Base-by-base conservation (phyloP, 192 early-diverging fungal genomes). In the Hyaloraphidium curvatum region DNA sequence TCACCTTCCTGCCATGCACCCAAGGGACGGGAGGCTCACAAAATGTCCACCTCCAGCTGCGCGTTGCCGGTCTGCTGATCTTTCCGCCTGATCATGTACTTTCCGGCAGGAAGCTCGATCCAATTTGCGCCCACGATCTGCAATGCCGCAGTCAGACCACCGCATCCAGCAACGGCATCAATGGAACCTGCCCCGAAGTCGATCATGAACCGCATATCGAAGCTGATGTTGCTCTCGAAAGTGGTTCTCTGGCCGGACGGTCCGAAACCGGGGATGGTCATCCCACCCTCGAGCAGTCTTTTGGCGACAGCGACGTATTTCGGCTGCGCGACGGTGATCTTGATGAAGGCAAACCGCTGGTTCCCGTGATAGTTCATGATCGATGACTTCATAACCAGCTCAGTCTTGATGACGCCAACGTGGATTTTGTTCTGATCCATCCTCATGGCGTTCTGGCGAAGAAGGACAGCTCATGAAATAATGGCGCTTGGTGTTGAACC, bases 141-240 rank as follows among this genome's bases (percentile, higher is more conserved):
- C 9, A 39, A 5, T 3, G 22, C 23, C 48, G 7, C 17, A 2
- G 57, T 16, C n/a, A n/a, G 28, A 54, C 1, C 1, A 54, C 28
- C 19, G 22, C 9, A 31, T 55, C 27, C 29, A 39, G 7, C 40
- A 21, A 33, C 5, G 28, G 37, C 26, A 56, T 21, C 30, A 14
- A 19, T 2, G 27, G 5, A 22, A 22, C 60, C 21, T 54, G 84
- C 76, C 53, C 79, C 68, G 17, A 76, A 74, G 51, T 98, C 91
- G 59, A 98, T 91, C 94, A 96, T 98, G 61, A 93, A 96, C 23
- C 91, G 69, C 9, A 96, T 59, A 2, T 81, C 69, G 61, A 83
- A 93, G 17, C 75, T 76, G 16, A 98, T 64, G 59, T 93, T 96
- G 64, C 82, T 86, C 58, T 98, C 94, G 62, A 76, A 98, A 0